These are phyloP conservation scores for Rhipidocladum racemiflorum DNA, from an alignment of 176 grass and related monocot species.

Conservation along the genomic window DNA sequence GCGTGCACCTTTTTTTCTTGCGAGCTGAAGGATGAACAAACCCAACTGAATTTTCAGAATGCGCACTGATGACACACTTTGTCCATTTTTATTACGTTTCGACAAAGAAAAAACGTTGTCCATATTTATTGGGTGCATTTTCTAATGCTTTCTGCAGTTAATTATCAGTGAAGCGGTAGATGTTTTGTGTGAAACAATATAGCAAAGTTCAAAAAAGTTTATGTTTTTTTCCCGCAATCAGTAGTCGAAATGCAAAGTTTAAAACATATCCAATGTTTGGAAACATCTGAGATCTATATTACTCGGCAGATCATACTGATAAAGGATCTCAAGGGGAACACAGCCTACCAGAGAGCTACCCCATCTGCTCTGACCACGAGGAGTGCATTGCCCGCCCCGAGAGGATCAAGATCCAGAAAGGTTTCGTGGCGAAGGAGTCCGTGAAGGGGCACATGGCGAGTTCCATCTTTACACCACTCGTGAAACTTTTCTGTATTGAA, in stretches of 20 bases:
- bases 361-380: constrained; percentile 69
- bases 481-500: constrained; percentile 64
- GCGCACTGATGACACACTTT: background rate
- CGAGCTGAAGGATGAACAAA: background rate
- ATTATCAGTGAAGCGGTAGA: background rate
- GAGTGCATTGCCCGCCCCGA: constrained; percentile 64
- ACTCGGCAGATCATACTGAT: constrained; percentile 52
- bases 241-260: background rate
- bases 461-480: constrained; percentile 65
- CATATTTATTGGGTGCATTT: background rate
- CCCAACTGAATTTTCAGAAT: background rate
- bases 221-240: background rate
- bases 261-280: constrained; percentile 30
- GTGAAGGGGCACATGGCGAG: constrained; percentile 98
- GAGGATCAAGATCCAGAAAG: constrained; percentile 95
- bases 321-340: constrained; percentile 85
- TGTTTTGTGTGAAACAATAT: background rate
- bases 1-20: background rate
- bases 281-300: constrained; percentile 47
- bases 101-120: background rate
- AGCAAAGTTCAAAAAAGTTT: background rate
- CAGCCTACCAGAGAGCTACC: constrained; percentile 57
- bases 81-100: background rate
- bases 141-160: background rate
- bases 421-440: constrained; percentile 93